These are phyloP conservation scores for Metroxylon sagu DNA, from an alignment of 176 grass and related monocot species.

Conservation along the genomic window DNA sequence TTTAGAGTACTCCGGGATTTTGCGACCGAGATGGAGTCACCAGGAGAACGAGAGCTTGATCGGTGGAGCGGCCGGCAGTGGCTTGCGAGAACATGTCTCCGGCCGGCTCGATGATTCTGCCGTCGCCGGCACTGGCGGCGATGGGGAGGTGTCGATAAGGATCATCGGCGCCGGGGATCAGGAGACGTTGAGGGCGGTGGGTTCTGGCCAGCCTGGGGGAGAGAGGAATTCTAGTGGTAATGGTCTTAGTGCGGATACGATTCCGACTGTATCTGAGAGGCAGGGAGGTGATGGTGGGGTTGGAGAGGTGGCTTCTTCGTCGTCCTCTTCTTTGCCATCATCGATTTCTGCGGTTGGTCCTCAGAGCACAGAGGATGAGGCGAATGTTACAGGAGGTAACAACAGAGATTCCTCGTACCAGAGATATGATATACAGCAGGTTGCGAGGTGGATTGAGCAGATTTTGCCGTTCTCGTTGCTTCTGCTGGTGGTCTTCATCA, in stretches of 20 bases:
- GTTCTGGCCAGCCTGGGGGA: not conserved
- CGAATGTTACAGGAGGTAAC: slow-evolving; percentile 15
- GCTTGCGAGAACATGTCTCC: slow-evolving; percentile 18
- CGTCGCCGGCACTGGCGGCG: slow-evolving; percentile 7
- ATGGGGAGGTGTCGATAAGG: slow-evolving; percentile 78
- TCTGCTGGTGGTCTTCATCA: slow-evolving; percentile 93
- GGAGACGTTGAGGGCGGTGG: slow-evolving; percentile 5
- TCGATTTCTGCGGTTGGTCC: slow-evolving; percentile 1
- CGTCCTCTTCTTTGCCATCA: slow-evolving; percentile 22
- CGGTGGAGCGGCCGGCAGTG: not conserved
- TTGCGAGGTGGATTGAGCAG: slow-evolving; percentile 95
- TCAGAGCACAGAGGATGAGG: slow-evolving; percentile 13
- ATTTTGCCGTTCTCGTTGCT: slow-evolving; percentile 92
- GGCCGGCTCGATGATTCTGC: slow-evolving; percentile 10
- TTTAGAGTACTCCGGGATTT: slow-evolving; percentile 84
- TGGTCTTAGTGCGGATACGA: slow-evolving; percentile 16
- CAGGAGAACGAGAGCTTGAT: slow-evolving; percentile 20
- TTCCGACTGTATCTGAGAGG: slow-evolving; percentile 17
- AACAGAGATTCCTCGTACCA: slow-evolving; percentile 44
- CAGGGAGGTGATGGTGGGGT: slow-evolving; percentile 5
- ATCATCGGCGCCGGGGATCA: slow-evolving; percentile 61
- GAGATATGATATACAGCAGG: slow-evolving; percentile 96
- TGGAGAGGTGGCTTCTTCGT: slow-evolving; percentile 13
- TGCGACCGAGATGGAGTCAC: slow-evolving; percentile 37
- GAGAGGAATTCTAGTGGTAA: not conserved